Evolutionary conservation across 2,329 filamentous ascomycete species (phyloP).

Genomic region (Neonectria ditissima): DNA sequence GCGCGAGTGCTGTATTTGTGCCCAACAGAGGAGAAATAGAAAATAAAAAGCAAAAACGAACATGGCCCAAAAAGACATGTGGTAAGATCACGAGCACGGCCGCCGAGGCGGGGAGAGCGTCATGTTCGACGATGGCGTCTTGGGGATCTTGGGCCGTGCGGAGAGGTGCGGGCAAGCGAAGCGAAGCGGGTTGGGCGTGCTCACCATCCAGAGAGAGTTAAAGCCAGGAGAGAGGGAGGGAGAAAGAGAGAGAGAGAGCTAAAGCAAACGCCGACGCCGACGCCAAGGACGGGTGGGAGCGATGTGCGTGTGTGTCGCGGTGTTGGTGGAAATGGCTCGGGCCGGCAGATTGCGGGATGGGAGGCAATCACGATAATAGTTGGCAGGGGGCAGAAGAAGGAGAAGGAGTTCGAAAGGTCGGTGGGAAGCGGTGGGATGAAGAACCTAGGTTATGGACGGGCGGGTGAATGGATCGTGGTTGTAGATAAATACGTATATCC

Average conservation of each 20-base stretch:
- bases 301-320: too few species aligned
- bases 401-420: constrained; percentile 7
- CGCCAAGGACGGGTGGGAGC: too few species aligned
- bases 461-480: background rate
- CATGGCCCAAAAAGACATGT: background rate
- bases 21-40: background rate
- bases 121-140: constrained; percentile 26
- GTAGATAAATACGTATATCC: background rate
- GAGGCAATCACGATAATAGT: constrained; percentile 9
- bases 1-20: constrained; percentile 8
- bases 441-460: background rate
- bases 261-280: constrained; percentile 10
- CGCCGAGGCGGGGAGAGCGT: constrained; percentile 35
- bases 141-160: constrained; percentile 25
- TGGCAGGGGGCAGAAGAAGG: background rate
- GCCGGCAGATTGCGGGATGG: constrained; percentile 24
- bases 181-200: constrained; percentile 31
- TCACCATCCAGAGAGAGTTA: constrained; percentile 37
- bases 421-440: constrained; percentile 6
- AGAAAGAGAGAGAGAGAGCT: too few species aligned
- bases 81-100: constrained; percentile 34
- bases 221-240: too few species aligned
- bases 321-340: constrained; percentile 30
- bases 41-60: background rate
- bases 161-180: constrained; percentile 26